Conservation (phyloP, 164 flowering plant species). For the Berberis vulgaris region DNA sequence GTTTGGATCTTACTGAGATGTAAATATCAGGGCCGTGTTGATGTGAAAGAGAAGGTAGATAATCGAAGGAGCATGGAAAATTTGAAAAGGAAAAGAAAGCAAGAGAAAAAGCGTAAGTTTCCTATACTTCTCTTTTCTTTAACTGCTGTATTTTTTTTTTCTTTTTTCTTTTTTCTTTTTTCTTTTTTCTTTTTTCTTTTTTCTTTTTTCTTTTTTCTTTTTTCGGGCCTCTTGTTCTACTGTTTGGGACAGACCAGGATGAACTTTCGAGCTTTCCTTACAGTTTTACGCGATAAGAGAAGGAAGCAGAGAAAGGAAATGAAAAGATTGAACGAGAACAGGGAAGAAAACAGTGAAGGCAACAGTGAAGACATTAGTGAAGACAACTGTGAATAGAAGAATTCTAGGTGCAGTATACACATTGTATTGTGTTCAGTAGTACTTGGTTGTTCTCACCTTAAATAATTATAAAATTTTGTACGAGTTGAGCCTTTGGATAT, state of each 20-base stretch:
- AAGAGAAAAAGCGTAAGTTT: conserved; percentile 54
- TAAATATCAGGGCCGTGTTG: conserved; percentile 35
- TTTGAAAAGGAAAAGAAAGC: conserved; percentile 45
- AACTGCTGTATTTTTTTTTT: not conserved
- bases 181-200: not conserved
- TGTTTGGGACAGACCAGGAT: not conserved
- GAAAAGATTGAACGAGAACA: conserved; percentile 18
- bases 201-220: not conserved
- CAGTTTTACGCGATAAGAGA: conserved; percentile 55
- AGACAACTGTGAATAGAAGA: too few relatives aligned
- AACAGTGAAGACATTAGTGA: too few relatives aligned
- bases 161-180: not conserved
- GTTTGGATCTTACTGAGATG: not conserved
- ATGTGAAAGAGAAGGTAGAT: conserved; percentile 37
- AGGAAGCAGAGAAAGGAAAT: conserved; percentile 41
- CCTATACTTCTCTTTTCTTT: not conserved
- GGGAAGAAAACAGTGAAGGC: conserved; percentile 4
- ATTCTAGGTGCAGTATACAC: too few relatives aligned
- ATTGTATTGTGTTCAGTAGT: too few relatives aligned
- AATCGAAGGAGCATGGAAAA: conserved; percentile 27
- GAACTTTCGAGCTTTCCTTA: not conserved
- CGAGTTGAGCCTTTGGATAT: too few relatives aligned
- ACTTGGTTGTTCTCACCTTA: too few relatives aligned
- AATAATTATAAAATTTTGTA: too few relatives aligned
- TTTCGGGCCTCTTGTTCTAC: not conserved